Evolutionary conservation across 352 stramenopile genomes (phyloP).

Genomic region (Halophytophthora polymorphica): DNA sequence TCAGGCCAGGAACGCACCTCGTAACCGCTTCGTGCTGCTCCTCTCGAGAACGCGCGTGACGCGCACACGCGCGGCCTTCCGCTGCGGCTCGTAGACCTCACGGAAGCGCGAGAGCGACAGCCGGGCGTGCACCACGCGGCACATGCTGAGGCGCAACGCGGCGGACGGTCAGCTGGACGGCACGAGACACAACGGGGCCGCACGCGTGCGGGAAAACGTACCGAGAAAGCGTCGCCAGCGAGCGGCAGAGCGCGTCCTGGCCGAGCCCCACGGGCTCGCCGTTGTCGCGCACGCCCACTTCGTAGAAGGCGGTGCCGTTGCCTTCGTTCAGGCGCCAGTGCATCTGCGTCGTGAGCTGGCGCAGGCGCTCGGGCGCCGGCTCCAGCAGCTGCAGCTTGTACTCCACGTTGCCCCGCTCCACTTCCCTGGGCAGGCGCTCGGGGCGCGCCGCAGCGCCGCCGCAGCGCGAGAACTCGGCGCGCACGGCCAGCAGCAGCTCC

Average conservation of each 20-base stretch:
- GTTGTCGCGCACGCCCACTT: slow-evolving; percentile 86
- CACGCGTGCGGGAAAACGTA: slow-evolving; percentile 7
- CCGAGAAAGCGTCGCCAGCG: slow-evolving; percentile 59
- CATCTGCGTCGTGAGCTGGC: slow-evolving; percentile 88
- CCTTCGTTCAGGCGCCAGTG: slow-evolving; percentile 91
- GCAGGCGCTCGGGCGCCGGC: slow-evolving; percentile 60
- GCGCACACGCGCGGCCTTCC: slow-evolving; percentile 47
- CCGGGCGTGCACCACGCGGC: slow-evolving; percentile 61
- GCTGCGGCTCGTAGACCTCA: slow-evolving; percentile 24
- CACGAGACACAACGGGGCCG: neutral
- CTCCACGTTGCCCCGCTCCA: slow-evolving; percentile 90
- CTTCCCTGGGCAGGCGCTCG: slow-evolving; percentile 52
- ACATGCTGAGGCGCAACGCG: slow-evolving; percentile 50
- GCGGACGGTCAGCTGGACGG: slow-evolving; percentile 7
- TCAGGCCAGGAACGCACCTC: slow-evolving; percentile 25
- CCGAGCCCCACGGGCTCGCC: slow-evolving; percentile 69
- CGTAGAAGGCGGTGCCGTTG: slow-evolving; percentile 80
- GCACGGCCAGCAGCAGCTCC: slow-evolving; percentile 19
- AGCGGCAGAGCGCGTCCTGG: slow-evolving; percentile 63
- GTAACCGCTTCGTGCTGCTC: slow-evolving; percentile 56
- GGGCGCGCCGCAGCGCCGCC: too few species aligned
- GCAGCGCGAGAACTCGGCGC: slow-evolving; percentile 17
- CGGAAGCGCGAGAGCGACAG: slow-evolving; percentile 66
- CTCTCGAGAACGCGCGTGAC: slow-evolving; percentile 50
- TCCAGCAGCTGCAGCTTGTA: slow-evolving; percentile 90